phyloP scores from a whole-genome alignment of 129 eudicot species.

The Cynara cardunculus region DNA sequence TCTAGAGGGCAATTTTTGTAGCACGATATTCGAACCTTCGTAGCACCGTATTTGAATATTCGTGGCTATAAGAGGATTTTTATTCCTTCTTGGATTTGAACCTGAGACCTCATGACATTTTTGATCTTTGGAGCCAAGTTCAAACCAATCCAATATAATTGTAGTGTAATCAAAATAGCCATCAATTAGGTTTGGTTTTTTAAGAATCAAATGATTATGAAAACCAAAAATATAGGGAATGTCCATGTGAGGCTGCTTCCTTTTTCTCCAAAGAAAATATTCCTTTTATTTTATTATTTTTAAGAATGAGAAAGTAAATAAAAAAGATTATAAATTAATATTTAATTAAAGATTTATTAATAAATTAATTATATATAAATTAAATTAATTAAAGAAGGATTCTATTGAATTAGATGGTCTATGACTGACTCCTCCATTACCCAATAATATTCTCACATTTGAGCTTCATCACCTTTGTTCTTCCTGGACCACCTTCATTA shows the following conservation, averaged over 20 bases:
- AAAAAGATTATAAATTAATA: background rate
- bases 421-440: constrained; percentile 10
- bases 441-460: constrained; percentile 24
- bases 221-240: background rate
- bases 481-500: constrained; percentile 18
- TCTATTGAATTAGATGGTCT: constrained; percentile 26
- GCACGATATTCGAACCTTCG: too few relatives aligned
- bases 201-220: background rate
- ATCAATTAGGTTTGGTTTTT: too few relatives aligned
- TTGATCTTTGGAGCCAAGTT: too few relatives aligned
- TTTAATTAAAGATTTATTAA: background rate
- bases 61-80: too few relatives aligned
- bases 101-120: too few relatives aligned
- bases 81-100: too few relatives aligned
- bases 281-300: background rate
- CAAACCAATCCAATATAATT: too few relatives aligned
- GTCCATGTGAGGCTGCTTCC: constrained; percentile 1
- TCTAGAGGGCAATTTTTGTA: too few relatives aligned
- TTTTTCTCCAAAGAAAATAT: background rate
- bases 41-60: too few relatives aligned
- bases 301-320: background rate
- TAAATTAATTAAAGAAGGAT: constrained; percentile 11
- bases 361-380: background rate
- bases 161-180: too few relatives aligned
- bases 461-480: constrained; percentile 24